Evolutionary conservation across 805 yeast genomes (phyloP).

Genomic region (Candida ortonii): DNA sequence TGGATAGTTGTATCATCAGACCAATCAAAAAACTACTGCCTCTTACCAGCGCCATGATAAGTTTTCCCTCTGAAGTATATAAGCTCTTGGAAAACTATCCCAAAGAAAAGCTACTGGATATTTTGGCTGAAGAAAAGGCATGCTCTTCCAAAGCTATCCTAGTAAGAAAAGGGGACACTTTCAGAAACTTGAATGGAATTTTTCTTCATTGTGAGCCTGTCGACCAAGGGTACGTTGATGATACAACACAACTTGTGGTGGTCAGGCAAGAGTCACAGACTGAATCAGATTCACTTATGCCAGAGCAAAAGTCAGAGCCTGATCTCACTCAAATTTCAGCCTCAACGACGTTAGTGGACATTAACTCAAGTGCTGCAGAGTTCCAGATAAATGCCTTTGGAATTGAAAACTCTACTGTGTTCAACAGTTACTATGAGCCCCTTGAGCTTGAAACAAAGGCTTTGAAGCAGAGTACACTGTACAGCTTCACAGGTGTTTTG

Average conservation of each 20-base stretch:
- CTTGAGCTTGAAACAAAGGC: constrained; percentile 10
- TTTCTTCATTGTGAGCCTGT: constrained; percentile 69
- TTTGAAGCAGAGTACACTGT: constrained; percentile 11
- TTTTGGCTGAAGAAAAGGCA: constrained; percentile 35
- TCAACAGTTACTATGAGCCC: constrained; percentile 9
- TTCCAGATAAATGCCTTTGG: constrained; percentile 18
- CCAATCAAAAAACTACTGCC: constrained; percentile 29
- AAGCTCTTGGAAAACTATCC: constrained; percentile 37
- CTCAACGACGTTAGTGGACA: constrained; percentile 11
- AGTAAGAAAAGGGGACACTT: constrained; percentile 42
- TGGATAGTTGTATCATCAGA: constrained; percentile 38
- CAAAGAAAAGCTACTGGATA: constrained; percentile 29
- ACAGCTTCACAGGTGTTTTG: constrained; percentile 18
- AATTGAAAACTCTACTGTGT: constrained; percentile 14
- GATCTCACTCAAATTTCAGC: constrained; percentile 12
- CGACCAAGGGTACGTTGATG: constrained; percentile 57
- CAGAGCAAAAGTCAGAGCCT: constrained; percentile 8
- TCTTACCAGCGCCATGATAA: constrained; percentile 39
- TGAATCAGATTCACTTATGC: constrained; percentile 1
- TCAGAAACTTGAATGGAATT: constrained; percentile 45
- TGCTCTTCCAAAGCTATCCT: constrained; percentile 22
- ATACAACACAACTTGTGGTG: constrained; percentile 51
- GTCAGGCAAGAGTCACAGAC: constrained; percentile 33
- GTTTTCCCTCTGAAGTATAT: constrained; percentile 49
- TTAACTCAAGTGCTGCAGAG: constrained; percentile 3